Evolutionary conservation across 257 asterid genomes (phyloP).

Genomic region (Jasminum sambac): DNA sequence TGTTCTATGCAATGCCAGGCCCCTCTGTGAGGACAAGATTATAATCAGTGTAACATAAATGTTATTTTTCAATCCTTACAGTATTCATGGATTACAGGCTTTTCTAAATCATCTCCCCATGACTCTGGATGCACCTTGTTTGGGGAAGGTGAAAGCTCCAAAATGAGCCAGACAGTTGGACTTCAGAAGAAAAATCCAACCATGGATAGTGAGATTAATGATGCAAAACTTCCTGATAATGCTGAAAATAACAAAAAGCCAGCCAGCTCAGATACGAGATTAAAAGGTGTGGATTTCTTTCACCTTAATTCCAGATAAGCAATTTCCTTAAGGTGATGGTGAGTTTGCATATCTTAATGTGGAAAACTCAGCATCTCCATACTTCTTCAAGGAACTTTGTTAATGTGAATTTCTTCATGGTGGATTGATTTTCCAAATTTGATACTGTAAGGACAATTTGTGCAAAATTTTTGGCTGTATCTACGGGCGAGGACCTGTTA

Average conservation of each 20-base stretch:
- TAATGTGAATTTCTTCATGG: no score
- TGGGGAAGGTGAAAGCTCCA: constrained; percentile 45
- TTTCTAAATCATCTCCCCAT: constrained; percentile 37
- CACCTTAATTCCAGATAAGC: not conserved
- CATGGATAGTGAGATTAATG: constrained; percentile 29
- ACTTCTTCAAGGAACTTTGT: no score
- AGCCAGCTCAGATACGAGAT: constrained; percentile 49
- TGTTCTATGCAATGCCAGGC: constrained; percentile 13
- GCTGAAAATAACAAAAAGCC: constrained; percentile 47
- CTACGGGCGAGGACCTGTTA: no score
- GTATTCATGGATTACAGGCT: constrained; percentile 29
- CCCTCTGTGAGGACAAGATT: constrained; percentile 8
- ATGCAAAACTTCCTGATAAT: constrained; percentile 37
- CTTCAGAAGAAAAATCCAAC: constrained; percentile 36
- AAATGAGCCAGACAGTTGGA: constrained; percentile 29
- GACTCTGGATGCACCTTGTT: constrained; percentile 33
- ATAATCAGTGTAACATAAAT: not conserved
- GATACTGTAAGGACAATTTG: no score
- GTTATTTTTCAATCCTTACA: not conserved
- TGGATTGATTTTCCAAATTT: no score
- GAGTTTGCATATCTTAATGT: no score
- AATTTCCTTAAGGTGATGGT: no score
- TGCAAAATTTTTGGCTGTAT: not conserved
- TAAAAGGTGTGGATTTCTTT: constrained; percentile 54
- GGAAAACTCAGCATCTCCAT: no score